These are phyloP conservation scores for Colletotrichum zoysiae DNA, from an alignment of 2,329 filamentous ascomycete genomes.

Conservation along the genomic window DNA sequence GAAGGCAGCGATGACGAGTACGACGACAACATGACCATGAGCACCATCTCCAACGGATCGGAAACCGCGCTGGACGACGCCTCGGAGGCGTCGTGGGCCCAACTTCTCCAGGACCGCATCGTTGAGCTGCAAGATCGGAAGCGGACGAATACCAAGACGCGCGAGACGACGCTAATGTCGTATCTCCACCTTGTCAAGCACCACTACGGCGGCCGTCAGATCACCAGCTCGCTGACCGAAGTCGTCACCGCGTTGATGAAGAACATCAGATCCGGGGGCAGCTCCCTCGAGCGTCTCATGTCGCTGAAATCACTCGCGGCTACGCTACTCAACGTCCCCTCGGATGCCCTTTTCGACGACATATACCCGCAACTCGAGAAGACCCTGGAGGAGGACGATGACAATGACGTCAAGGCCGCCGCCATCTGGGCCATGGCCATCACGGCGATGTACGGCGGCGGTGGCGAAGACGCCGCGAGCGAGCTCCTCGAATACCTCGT, in stretches of 20 bases:
- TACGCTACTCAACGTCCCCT: slow-evolving; percentile 75
- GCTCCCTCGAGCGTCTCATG: slow-evolving; percentile 75
- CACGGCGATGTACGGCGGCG: slow-evolving; percentile 82
- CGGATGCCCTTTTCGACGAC: slow-evolving; percentile 74
- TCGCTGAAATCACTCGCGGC: slow-evolving; percentile 80
- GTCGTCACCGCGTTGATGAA: slow-evolving; percentile 75
- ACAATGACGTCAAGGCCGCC: slow-evolving; percentile 72
- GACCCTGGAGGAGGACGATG: slow-evolving; percentile 75
- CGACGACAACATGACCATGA: slow-evolving; percentile 61
- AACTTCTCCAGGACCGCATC: slow-evolving; percentile 74
- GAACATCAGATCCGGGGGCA: slow-evolving; percentile 77
- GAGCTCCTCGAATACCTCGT: slow-evolving; percentile 81
- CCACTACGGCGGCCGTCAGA: slow-evolving; percentile 74
- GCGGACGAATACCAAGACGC: slow-evolving; percentile 78
- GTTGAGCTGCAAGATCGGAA: slow-evolving; percentile 81
- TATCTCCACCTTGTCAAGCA: slow-evolving; percentile 76
- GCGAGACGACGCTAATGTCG: slow-evolving; percentile 72
- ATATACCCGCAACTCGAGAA: slow-evolving; percentile 70
- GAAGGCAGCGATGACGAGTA: slow-evolving; percentile 69
- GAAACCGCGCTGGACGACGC: slow-evolving; percentile 68
- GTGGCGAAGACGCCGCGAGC: slow-evolving; percentile 73
- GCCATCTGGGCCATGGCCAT: slow-evolving; percentile 81
- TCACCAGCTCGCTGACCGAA: slow-evolving; percentile 70
- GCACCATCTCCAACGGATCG: slow-evolving; percentile 57
- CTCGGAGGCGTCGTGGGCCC: slow-evolving; percentile 69